A percentile compares a stretch with the other conserved stretches of the same genome.
phyloP scores from a whole-genome alignment of 176 grass and related monocot genomes.

The Phoenix dactylifera region DNA sequence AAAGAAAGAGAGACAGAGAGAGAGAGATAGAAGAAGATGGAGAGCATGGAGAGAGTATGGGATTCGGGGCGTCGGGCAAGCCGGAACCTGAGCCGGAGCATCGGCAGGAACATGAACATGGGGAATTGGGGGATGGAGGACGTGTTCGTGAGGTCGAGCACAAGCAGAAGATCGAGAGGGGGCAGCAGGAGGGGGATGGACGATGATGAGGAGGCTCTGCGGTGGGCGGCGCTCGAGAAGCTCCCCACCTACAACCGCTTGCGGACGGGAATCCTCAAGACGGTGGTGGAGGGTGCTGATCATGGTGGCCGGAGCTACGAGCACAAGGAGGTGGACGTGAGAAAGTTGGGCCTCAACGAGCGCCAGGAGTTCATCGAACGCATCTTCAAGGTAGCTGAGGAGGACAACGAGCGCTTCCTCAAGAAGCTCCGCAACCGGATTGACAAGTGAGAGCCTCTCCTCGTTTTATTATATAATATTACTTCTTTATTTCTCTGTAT shows the following conservation, averaged over 20 bases:
- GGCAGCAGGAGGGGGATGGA: slow-evolving; percentile 16
- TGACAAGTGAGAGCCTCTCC: slow-evolving; percentile 1
- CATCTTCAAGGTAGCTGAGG: slow-evolving; percentile 87
- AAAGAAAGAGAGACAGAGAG: neutral
- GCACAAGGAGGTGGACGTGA: slow-evolving; percentile 87
- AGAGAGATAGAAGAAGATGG: neutral
- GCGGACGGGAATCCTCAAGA: slow-evolving; percentile 53
- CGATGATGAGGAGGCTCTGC: slow-evolving; percentile 82
- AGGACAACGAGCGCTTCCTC: slow-evolving; percentile 83
- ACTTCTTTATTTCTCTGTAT: too few species aligned
- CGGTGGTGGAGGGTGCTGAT: slow-evolving; percentile 9
- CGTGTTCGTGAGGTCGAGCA: slow-evolving; percentile 34
- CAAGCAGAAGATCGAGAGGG: slow-evolving; percentile 1
- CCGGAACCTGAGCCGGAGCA: slow-evolving; percentile 45
- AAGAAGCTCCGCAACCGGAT: slow-evolving; percentile 74
- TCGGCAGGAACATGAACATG: slow-evolving; percentile 69
- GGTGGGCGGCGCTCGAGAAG: slow-evolving; percentile 84
- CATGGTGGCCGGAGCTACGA: slow-evolving; percentile 3
- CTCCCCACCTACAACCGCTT: slow-evolving; percentile 81
- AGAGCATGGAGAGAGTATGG: slow-evolving; percentile 63
- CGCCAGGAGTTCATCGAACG: slow-evolving; percentile 92
- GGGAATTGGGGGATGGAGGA: slow-evolving; percentile 82
- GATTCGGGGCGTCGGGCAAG: slow-evolving; percentile 55
- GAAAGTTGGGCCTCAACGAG: slow-evolving; percentile 50
- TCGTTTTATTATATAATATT: too few species aligned